Evolutionary conservation across 345 rosid species (phyloP).

Genomic region (Trapa bicornis): DNA sequence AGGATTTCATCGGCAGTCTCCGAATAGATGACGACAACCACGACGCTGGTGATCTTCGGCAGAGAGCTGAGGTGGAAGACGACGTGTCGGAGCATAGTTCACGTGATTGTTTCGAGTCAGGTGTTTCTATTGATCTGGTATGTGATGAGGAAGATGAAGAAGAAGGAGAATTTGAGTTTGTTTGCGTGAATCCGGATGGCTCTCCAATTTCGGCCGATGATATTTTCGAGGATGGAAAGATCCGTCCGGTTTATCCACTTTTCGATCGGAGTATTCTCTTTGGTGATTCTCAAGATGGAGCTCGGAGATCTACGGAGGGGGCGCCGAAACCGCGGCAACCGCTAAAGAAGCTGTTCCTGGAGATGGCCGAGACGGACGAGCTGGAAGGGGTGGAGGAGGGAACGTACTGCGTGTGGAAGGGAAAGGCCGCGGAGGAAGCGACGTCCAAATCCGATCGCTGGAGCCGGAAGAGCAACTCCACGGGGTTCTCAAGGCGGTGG

Average conservation of each 20-base stretch:
- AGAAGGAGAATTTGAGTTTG: constrained; percentile 29
- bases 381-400: constrained; percentile 15
- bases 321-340: constrained; percentile 6
- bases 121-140: neutral
- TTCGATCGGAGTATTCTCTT: constrained; percentile 26
- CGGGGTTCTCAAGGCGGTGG: constrained; percentile 46
- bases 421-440: constrained; percentile 15
- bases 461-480: constrained; percentile 45
- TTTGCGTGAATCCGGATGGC: constrained; percentile 17
- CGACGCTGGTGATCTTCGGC: too few relatives aligned
- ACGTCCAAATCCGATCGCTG: constrained; percentile 7
- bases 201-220: constrained; percentile 32
- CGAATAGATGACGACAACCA: too few relatives aligned
- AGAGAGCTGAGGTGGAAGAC: too few relatives aligned
- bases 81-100: too few relatives aligned
- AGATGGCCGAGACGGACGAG: constrained; percentile 12
- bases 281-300: neutral
- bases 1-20: too few relatives aligned
- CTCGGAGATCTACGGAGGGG: constrained; percentile 5
- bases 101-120: neutral
- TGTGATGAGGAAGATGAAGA: constrained; percentile 9
- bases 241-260: constrained; percentile 32
- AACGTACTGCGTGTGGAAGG: constrained; percentile 31
- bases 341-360: constrained; percentile 22
- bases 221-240: constrained; percentile 33